Evolutionary conservation across 1,139 yeast genomes (phyloP).

Genomic region (Magnusiomyces ingens): DNA sequence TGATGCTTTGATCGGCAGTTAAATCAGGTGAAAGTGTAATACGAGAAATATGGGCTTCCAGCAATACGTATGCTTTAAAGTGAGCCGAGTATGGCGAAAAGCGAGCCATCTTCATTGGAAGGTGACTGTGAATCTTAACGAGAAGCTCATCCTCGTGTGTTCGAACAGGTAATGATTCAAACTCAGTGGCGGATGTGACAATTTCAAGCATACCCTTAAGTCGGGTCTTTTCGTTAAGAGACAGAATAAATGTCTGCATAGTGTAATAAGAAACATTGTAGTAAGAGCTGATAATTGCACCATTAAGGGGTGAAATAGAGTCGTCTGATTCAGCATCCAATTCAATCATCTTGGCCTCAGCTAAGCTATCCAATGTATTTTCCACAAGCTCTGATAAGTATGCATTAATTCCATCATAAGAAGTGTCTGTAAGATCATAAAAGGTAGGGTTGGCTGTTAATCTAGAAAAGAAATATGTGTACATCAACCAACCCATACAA

Average conservation of each 20-base stretch:
- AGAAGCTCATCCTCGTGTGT: slow-evolving; percentile 49
- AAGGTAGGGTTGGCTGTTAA: slow-evolving; percentile 78
- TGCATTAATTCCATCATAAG: slow-evolving; percentile 67
- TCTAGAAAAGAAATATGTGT: slow-evolving; percentile 74
- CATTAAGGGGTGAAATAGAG: slow-evolving; percentile 53
- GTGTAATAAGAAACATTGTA: slow-evolving; percentile 59
- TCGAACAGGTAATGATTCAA: slow-evolving; percentile 56
- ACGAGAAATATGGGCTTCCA: slow-evolving; percentile 80
- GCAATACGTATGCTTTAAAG: slow-evolving; percentile 63
- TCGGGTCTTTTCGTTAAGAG: slow-evolving; percentile 50
- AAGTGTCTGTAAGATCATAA: slow-evolving; percentile 64
- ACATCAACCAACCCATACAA: slow-evolving; percentile 86
- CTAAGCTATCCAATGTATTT: slow-evolving; percentile 57
- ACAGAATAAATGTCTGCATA: slow-evolving; percentile 51
- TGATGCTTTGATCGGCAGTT: slow-evolving; percentile 46
- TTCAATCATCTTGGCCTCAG: slow-evolving; percentile 57
- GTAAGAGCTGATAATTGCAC: slow-evolving; percentile 69
- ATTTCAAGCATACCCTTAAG: slow-evolving; percentile 60
- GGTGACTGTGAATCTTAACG: slow-evolving; percentile 44
- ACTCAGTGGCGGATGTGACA: slow-evolving; percentile 62
- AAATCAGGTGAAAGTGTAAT: slow-evolving; percentile 54
- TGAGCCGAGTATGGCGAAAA: slow-evolving; percentile 47
- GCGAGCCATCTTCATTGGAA: slow-evolving; percentile 51
- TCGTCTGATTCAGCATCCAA: slow-evolving; percentile 43
- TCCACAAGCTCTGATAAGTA: slow-evolving; percentile 81